Evolutionary conservation across 148 eudicot genomes (phyloP), one percentile per base, ranked within the genome.

Genomic region (Diospyros lotus): DNA sequence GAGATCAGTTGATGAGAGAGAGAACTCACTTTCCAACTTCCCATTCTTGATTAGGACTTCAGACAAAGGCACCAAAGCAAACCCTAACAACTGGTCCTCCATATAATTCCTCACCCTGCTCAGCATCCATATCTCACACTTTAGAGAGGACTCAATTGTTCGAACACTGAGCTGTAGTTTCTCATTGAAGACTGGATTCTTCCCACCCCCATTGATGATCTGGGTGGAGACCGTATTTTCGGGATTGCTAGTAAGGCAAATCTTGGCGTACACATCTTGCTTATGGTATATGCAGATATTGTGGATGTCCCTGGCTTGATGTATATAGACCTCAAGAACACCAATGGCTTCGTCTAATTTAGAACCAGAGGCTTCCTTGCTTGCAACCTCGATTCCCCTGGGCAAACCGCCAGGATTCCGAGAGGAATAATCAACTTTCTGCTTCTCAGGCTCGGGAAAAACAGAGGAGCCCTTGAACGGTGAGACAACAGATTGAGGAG

Each of bases 51-150:
- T 40, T 45, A 95, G 76, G 75, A 95, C 83, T 69, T 95, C 97
- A 40, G 97, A 89, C 39, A 95, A 59, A 50, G 99, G 97, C 67
- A 95, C 94, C 65, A 95, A 79, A 70, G 99, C 91, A 82, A 95
- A 90, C 60, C 99, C 99, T 4, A 95, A 85, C 69, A 95, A 83
- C 79, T 95, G 99, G 50, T 95, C 99, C 74, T 95, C 96, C 43
- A 92, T 91, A 84, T 95, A 95, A 65, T 92, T 95, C 78, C 81
- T 90, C 58, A 95, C 97, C 80, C 99, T 89, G 79, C 99, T 95
- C 70, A 95, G 89, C 99, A 95, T 95, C 92, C 94, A 95, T 68
- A 95, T 78, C 83, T 95, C 99, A 72, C 99, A 95, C 77, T 92
- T 95, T 54, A 95, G 84, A n/a, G 90, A 90, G 17, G 87, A 75